A percentile compares a stretch with the other conserved stretches of the same genome.
Conservation (phyloP, 1,139 yeast genomes). For the Diutina rugosa region DNA sequence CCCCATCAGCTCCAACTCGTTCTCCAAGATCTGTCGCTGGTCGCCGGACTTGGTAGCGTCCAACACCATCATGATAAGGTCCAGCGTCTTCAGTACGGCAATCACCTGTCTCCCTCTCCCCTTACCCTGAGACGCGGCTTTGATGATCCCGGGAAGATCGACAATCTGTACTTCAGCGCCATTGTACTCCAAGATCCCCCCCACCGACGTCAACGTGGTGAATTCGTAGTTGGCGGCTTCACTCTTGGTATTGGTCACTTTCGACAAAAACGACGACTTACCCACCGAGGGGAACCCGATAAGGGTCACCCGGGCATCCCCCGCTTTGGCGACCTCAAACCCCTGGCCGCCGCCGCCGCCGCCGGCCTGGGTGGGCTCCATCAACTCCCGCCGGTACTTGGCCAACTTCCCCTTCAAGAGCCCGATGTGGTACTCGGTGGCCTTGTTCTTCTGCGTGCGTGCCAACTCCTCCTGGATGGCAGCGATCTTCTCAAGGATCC, state of each 20-base stretch:
- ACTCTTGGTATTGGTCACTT: constrained; percentile 85
- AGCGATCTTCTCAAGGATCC: constrained; percentile 53
- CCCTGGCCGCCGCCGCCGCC: constrained; percentile 78
- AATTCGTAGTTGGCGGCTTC: constrained; percentile 93
- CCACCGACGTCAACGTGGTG: constrained; percentile 93
- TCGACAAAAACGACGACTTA: constrained; percentile 76
- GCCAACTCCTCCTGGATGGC: constrained; percentile 90
- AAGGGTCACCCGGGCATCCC: constrained; percentile 90
- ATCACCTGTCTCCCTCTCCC: constrained; percentile 97
- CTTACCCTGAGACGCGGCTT: constrained; percentile 94
- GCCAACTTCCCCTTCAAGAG: constrained; percentile 90
- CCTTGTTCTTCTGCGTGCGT: constrained; percentile 93
- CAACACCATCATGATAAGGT: constrained; percentile 80
- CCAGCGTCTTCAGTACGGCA: constrained; percentile 92
- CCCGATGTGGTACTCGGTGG: constrained; percentile 95
- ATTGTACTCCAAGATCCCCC: constrained; percentile 86
- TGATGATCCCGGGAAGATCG: constrained; percentile 93
- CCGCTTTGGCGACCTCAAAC: constrained; percentile 89
- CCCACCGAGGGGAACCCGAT: constrained; percentile 98
- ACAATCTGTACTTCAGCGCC: constrained; percentile 96
- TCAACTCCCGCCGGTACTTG: constrained; percentile 78
- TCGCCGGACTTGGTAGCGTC: constrained; percentile 92
- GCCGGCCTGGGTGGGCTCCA: constrained; percentile 69
- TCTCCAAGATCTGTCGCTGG: constrained; percentile 76
- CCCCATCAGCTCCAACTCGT: constrained; percentile 88